Conservation (phyloP, 2,329 filamentous ascomycete genomes). For the Stachybotrys echinatus region DNA sequence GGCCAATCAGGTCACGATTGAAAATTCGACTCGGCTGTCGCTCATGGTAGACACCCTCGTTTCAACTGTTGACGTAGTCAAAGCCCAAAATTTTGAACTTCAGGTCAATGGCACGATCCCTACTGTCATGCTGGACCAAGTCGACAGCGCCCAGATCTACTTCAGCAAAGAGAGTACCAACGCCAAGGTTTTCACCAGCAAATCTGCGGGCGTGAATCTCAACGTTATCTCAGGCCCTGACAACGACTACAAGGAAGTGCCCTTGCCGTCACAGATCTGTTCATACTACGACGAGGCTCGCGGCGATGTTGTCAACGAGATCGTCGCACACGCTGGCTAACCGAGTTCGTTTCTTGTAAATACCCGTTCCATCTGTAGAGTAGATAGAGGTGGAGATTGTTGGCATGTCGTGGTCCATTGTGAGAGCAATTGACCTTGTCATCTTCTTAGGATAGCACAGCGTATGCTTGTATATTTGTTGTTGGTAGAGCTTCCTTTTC, state of each 20-base stretch:
- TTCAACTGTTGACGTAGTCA: constrained; percentile 90
- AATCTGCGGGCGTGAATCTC: constrained; percentile 81
- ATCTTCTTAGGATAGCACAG: not conserved
- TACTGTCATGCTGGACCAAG: constrained; percentile 85
- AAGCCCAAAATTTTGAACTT: constrained; percentile 89
- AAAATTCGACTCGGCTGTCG: constrained; percentile 80
- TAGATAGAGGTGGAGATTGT: not conserved
- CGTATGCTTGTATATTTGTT: not conserved
- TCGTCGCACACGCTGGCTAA: constrained; percentile 88
- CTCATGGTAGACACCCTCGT: constrained; percentile 87
- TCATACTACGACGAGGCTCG: constrained; percentile 64
- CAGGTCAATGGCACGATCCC: constrained; percentile 83
- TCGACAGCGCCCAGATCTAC: constrained; percentile 86
- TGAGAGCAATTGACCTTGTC: not conserved
- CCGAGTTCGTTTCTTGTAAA: not conserved
- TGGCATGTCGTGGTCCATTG: no score
- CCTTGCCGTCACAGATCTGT: constrained; percentile 85
- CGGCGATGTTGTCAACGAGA: constrained; percentile 80
- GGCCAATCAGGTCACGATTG: constrained; percentile 92
- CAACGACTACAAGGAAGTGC: constrained; percentile 81
- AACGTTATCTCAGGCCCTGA: constrained; percentile 68
- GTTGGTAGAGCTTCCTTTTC: no score
- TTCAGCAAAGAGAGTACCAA: constrained; percentile 71
- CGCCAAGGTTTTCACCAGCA: constrained; percentile 85
- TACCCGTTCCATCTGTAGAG: not conserved